A percentile compares a stretch with the other conserved stretches of the same genome.
Evolutionary conservation across 2,329 filamentous ascomycete genomes (phyloP).

Genomic region (Zopfia rhizophila): DNA sequence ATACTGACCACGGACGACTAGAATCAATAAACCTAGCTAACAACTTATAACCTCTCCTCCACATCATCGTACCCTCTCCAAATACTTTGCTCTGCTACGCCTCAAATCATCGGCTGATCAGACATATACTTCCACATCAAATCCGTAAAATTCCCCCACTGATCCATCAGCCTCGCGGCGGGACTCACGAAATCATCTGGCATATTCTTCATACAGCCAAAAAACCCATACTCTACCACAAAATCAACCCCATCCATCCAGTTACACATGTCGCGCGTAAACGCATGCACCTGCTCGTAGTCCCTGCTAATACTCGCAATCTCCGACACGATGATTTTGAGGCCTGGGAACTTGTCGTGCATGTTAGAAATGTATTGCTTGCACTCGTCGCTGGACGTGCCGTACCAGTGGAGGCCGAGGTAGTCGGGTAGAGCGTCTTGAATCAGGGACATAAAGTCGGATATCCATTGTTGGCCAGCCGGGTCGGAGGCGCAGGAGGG

Average conservation of each 20-base stretch:
- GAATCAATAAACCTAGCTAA: too few species aligned
- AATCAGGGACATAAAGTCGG: slow-evolving; percentile 54
- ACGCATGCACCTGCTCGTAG: slow-evolving; percentile 49
- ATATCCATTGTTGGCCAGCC: slow-evolving; percentile 54
- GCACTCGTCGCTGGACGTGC: slow-evolving; percentile 43
- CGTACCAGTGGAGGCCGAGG: slow-evolving; percentile 59
- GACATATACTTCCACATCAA: slow-evolving; percentile 40
- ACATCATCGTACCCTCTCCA: too few species aligned
- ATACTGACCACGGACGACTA: too few species aligned
- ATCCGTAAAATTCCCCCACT: slow-evolving; percentile 52
- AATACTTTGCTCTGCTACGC: too few species aligned
- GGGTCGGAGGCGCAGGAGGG: slow-evolving; percentile 53
- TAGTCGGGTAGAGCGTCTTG: slow-evolving; percentile 53
- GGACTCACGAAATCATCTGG: slow-evolving; percentile 60
- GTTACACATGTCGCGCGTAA: slow-evolving; percentile 53
- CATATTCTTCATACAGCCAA: slow-evolving; percentile 51
- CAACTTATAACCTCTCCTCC: too few species aligned
- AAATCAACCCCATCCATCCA: slow-evolving; percentile 57
- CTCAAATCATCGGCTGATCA: too few species aligned
- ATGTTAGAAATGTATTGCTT: slow-evolving; percentile 51
- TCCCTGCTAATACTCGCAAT: slow-evolving; percentile 55
- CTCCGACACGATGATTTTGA: slow-evolving; percentile 53
- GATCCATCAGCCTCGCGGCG: slow-evolving; percentile 58
- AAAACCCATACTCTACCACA: slow-evolving; percentile 53
- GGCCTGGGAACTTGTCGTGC: slow-evolving; percentile 48